Base-by-base conservation (phyloP, 768 basidiomycete species). In the Leccinum subgranulosum region DNA sequence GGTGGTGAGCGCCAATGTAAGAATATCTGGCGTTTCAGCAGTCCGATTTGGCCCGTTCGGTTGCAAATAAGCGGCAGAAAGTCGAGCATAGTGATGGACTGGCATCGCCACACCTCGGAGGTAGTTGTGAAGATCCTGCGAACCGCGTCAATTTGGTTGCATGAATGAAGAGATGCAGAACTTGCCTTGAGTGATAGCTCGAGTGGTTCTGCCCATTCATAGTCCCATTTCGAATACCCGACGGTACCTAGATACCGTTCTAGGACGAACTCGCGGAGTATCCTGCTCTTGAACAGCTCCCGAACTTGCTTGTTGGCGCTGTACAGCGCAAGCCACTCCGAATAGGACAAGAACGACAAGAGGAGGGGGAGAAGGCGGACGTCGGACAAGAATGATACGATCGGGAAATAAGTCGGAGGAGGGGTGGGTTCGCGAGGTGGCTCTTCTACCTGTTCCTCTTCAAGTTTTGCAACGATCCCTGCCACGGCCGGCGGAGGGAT, bases 41-140 rank as follows among this genome's bases (percentile, higher is more conserved):
- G 76, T 79, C 48, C 77, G 81, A 9, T 57, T 49, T 2, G 78
- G 60, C 2, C 58, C 63, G 25, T 80, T 72, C 0, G 81, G 78
- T 51, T 85, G 84, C 55, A 90, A 74, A 61, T 85, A 84, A 27
- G 79, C 69, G 6, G 75, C 76, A 2, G 90, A 82, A 33, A 84
- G 77, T 4, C 82, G 79, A 1, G 84, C 79, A 61, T 88, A 92
- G 60, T 88, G 83, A 60, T 92, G 86, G 4, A 80, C 79, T 7
- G 92, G 91, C 25, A 88, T 81, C 6, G 84, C 85, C 5, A 92
- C 86, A 3, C 89, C 89, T 48, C 84, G 81, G 82, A 92, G 85
- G 64, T 92, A 94, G 52, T 87, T 81, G 64, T 82, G 82, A 41
- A 94, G 77, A 70, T 94, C 91, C 88, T 92, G 63, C 7, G 15